Percentiles rank a stretch among this genome's conserved stretches.
These are phyloP conservation scores for Chenopodium formosanum DNA, from an alignment of 148 eudicot genomes.

Conservation along the genomic window DNA sequence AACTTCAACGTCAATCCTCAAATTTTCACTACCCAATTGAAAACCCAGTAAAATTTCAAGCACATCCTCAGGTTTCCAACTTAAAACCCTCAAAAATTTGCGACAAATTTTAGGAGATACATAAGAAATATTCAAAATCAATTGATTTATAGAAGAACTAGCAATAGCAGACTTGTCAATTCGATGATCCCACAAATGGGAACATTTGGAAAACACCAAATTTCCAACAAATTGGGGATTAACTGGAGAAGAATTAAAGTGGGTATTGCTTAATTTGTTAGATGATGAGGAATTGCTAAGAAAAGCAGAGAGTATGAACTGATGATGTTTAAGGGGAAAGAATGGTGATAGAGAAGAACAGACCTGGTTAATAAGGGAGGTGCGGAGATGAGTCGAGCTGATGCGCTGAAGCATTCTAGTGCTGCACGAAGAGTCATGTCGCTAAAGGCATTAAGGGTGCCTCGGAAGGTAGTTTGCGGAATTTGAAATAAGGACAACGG, in stretches of 20 bases:
- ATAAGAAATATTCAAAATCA: slow-evolving; percentile 41
- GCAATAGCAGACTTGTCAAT: slow-evolving; percentile 9
- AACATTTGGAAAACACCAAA: slow-evolving; percentile 26
- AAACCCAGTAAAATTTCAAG: slow-evolving; percentile 56
- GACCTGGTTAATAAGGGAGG: slow-evolving; percentile 17
- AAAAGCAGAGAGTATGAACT: slow-evolving; percentile 9
- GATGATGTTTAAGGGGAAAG: slow-evolving; percentile 11
- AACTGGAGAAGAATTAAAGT: slow-evolving; percentile 25
- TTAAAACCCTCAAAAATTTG: slow-evolving; percentile 41
- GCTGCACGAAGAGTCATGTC: background rate
- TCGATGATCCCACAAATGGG: slow-evolving; percentile 26
- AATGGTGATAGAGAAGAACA: slow-evolving; percentile 10
- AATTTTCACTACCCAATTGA: slow-evolving; percentile 31
- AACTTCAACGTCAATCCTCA: slow-evolving; percentile 36
- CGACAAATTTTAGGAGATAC: slow-evolving; percentile 54
- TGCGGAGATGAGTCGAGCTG: slow-evolving; percentile 8
- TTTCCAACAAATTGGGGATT: slow-evolving; percentile 26
- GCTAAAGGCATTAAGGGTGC: background rate
- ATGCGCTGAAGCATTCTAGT: slow-evolving; percentile 26
- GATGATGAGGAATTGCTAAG: slow-evolving; percentile 13
- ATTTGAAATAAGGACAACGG: background rate
- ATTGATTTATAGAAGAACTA: slow-evolving; percentile 39
- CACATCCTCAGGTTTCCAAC: slow-evolving; percentile 53
- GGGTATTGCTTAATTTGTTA: slow-evolving; percentile 25
- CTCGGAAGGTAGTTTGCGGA: background rate